Conservation (phyloP, 169 alveolate species). For the Eimeria brunetti region DNA sequence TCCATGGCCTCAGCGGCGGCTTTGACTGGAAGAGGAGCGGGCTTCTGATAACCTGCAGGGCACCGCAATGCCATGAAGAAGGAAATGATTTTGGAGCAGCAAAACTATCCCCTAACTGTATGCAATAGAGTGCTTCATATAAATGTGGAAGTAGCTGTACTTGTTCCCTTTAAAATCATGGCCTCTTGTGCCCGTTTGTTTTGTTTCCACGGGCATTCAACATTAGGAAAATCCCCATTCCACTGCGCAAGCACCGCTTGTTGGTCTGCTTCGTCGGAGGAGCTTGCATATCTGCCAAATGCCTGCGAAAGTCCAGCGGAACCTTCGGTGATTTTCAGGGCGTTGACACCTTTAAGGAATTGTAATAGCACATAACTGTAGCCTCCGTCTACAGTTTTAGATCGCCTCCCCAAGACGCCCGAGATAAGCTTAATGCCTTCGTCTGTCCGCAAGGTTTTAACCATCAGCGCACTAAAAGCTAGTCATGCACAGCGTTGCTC, state of each 20-base stretch:
- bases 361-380: not conserved
- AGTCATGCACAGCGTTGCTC: not conserved
- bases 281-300: conserved; percentile 16
- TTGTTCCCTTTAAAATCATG: conserved; percentile 51
- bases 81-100: not conserved
- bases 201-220: conserved; percentile 33
- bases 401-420: conserved; percentile 29
- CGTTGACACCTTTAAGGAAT: conserved; percentile 27
- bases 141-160: not conserved
- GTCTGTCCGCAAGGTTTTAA: not conserved
- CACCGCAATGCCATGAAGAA: not conserved
- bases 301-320: conserved; percentile 7
- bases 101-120: not conserved
- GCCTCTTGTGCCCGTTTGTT: conserved; percentile 28
- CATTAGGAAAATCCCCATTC: conserved; percentile 32
- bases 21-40: not conserved
- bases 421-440: conserved; percentile 40
- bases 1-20: conserved; percentile 23
- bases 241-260: conserved; percentile 27
- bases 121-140: not conserved
- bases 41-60: conserved; percentile 20
- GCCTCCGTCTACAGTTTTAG: conserved; percentile 20
- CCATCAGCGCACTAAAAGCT: not conserved
- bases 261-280: conserved; percentile 18
- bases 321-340: conserved; percentile 4